Conservation (phyloP, 257 asterid species). For the Solanum piurae region DNA sequence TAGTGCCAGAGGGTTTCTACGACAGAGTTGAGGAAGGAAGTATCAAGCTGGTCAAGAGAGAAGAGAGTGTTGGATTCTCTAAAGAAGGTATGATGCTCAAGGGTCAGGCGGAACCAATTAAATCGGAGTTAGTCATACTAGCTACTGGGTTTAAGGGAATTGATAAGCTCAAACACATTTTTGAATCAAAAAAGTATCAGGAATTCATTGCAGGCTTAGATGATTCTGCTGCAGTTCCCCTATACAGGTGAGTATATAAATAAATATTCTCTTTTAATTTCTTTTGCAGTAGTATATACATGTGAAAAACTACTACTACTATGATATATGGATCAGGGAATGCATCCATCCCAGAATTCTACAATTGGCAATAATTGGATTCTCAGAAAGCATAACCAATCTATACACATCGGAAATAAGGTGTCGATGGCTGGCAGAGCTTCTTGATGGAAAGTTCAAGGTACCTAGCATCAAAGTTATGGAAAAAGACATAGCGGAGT, state of each 20-base stretch:
- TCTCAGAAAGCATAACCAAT: constrained; percentile 27
- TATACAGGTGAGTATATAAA: constrained; percentile 21
- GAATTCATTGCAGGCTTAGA: constrained; percentile 9
- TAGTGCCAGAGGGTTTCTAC: constrained; percentile 37
- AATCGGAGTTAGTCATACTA: constrained; percentile 27
- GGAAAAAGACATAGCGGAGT: constrained; percentile 12
- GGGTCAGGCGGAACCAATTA: constrained; percentile 9
- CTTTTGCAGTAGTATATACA: no score
- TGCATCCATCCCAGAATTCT: constrained; percentile 40
- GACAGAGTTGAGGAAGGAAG: constrained; percentile 41
- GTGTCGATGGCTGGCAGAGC: constrained; percentile 33
- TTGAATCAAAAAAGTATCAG: constrained; percentile 15
- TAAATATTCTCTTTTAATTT: no score
- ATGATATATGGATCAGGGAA: constrained; percentile 8
- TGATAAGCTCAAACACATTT: constrained; percentile 27
- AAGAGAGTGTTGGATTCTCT: constrained; percentile 13
- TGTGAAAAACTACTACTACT: no score
- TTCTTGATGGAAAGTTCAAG: constrained; percentile 33
- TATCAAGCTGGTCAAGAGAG: constrained; percentile 24
- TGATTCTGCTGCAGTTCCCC: constrained; percentile 13
- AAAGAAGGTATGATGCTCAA: constrained; percentile 25
- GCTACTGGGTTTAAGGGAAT: constrained; percentile 37
- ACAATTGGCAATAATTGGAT: constrained; percentile 36
- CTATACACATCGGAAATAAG: constrained; percentile 14
- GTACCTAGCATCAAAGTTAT: constrained; percentile 32